Percentiles rank a stretch among this genome's conserved stretches.
These are phyloP conservation scores for Babesia bovis DNA, from an alignment of 169 alveolate species.

Conservation along the genomic window DNA sequence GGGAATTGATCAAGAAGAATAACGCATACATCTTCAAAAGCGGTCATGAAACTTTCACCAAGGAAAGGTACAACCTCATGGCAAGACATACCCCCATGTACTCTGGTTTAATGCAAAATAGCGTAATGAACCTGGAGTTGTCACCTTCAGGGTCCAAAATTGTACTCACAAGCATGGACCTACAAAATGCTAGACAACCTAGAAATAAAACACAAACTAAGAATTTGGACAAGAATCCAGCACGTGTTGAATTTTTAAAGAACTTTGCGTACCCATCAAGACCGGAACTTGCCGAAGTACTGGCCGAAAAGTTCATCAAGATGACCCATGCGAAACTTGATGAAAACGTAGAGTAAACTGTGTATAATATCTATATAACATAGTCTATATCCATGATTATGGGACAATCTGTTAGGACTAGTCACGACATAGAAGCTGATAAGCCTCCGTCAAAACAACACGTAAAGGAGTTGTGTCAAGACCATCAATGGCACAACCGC, in stretches of 20 bases:
- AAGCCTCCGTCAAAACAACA: not conserved
- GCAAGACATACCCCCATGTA: slow-evolving; percentile 34
- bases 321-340: slow-evolving; percentile 31
- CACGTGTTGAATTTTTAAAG: slow-evolving; percentile 5
- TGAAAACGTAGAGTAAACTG: slow-evolving; percentile 39
- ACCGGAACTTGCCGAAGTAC: slow-evolving; percentile 23
- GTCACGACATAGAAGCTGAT: slow-evolving; percentile 1
- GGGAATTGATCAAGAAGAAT: slow-evolving; percentile 51
- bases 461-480: not conserved
- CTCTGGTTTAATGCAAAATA: slow-evolving; percentile 46
- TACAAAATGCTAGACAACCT: slow-evolving; percentile 24
- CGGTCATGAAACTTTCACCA: slow-evolving; percentile 14
- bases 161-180: not conserved
- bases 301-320: slow-evolving; percentile 22
- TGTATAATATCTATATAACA: not conserved
- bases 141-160: slow-evolving; percentile 27
- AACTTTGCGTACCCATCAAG: slow-evolving; percentile 12
- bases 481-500: slow-evolving; percentile 12
- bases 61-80: slow-evolving; percentile 42
- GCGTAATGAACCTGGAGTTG: slow-evolving; percentile 15
- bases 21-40: slow-evolving; percentile 44
- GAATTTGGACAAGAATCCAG: slow-evolving; percentile 17
- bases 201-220: slow-evolving; percentile 11
- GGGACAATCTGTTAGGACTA: not conserved
- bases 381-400: not conserved